phyloP scores from a whole-genome alignment of 495 filamentous ascomycete species.

The Aspergillus heteromorphus region DNA sequence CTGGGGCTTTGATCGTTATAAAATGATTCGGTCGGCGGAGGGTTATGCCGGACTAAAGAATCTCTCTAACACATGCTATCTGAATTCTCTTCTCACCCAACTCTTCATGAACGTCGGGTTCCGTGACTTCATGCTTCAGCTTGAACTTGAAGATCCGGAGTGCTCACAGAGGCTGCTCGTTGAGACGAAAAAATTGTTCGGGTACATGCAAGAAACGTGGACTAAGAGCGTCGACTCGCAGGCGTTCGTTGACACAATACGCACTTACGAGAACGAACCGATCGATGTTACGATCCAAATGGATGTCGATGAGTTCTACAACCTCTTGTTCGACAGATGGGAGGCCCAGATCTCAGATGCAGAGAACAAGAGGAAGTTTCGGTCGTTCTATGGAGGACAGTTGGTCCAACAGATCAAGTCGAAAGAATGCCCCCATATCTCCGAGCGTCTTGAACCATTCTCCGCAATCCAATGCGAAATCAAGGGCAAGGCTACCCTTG shows the following conservation, averaged over 20 bases:
- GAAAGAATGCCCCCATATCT: constrained; percentile 90
- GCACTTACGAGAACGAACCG: constrained; percentile 74
- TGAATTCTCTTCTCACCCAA: constrained; percentile 93
- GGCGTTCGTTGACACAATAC: constrained; percentile 66
- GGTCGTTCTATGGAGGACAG: constrained; percentile 85
- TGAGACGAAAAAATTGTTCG: constrained; percentile 78
- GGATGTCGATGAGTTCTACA: constrained; percentile 98
- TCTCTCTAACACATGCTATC: constrained; percentile 93
- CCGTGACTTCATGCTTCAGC: constrained; percentile 72
- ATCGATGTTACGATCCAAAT: constrained; percentile 89
- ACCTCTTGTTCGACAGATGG: constrained; percentile 84
- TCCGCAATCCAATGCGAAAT: constrained; percentile 97
- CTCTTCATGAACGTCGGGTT: constrained; percentile 96
- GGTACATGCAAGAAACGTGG: constrained; percentile 75
- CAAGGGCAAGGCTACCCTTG: constrained; percentile 77
- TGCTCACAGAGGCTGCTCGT: constrained; percentile 62
- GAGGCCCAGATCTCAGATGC: constrained; percentile 70
- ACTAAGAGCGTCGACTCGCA: constrained; percentile 66
- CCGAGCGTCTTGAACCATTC: constrained; percentile 83
- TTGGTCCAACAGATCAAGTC: constrained; percentile 93
- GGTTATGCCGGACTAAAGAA: constrained; percentile 84
- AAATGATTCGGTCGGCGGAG: constrained; percentile 64
- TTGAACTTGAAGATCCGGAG: constrained; percentile 48
- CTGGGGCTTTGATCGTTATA: constrained; percentile 57
- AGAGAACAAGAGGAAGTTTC: constrained; percentile 67